A percentile compares a stretch with the other conserved stretches of the same genome.
Conservation (phyloP, 1,284 basidiomycete genomes). For the Apiotrichum veenhuisii region DNA sequence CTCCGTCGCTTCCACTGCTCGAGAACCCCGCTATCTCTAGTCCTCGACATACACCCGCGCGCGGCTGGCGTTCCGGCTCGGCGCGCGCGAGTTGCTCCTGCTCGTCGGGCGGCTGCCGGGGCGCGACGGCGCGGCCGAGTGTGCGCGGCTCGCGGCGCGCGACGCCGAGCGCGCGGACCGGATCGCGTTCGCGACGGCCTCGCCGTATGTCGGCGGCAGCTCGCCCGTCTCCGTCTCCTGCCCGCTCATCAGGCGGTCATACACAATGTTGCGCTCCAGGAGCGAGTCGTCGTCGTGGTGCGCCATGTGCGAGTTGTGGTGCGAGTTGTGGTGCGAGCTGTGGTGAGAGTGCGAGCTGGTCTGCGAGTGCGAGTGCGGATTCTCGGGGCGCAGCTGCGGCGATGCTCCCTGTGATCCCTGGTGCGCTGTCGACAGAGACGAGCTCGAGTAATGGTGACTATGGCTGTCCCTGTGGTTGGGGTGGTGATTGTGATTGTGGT, state of each 20-base stretch:
- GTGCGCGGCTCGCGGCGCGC: not conserved
- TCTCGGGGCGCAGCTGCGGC: not conserved
- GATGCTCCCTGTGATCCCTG: no score
- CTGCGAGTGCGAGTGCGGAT: not conserved
- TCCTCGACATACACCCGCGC: slow-evolving; percentile 2
- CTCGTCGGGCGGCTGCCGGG: slow-evolving; percentile 1
- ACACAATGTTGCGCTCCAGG: slow-evolving; percentile 49
- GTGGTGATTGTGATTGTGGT: not conserved
- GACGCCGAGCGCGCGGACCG: slow-evolving; percentile 10
- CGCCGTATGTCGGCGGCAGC: slow-evolving; percentile 61
- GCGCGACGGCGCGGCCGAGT: not conserved
- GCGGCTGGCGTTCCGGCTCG: slow-evolving; percentile 4
- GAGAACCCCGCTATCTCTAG: not conserved
- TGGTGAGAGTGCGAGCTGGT: not conserved
- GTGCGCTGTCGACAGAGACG: no score
- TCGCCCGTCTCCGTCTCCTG: slow-evolving; percentile 63
- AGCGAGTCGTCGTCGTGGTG: slow-evolving; percentile 34
- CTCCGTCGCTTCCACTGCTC: no score
- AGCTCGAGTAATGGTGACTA: no score
- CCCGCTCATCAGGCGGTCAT: slow-evolving; percentile 59
- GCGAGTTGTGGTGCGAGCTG: not conserved
- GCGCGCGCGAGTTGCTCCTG: not conserved
- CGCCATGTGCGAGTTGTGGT: not conserved
- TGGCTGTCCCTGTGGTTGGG: not conserved
- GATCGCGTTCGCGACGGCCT: slow-evolving; percentile 37